A percentile compares a stretch with the other conserved stretches of the same genome.
Conservation (phyloP, 1,284 basidiomycete species). For the Boletus sp. region DNA sequence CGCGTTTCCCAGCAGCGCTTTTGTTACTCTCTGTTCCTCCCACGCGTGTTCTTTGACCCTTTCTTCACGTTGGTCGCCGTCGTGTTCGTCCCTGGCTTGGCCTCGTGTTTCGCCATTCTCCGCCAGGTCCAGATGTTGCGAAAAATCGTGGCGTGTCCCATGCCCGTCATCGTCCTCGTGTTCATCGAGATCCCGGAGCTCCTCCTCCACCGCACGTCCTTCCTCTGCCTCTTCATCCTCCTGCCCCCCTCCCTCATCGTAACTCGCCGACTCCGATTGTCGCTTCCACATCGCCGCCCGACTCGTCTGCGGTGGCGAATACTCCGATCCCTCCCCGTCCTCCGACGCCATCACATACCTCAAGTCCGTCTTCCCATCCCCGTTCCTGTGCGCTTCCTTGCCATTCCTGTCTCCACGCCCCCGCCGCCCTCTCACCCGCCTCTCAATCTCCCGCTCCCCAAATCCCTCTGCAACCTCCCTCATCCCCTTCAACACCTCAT, state of each 20-base stretch:
- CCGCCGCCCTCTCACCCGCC: background rate
- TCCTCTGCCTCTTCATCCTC: constrained; percentile 10
- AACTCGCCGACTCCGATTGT: constrained; percentile 4
- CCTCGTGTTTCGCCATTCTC: background rate
- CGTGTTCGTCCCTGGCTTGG: background rate
- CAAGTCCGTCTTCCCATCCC: background rate
- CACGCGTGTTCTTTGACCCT: background rate
- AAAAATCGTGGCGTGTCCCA: constrained; percentile 16
- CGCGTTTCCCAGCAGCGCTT: background rate
- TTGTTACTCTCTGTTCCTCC: background rate
- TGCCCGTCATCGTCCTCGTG: background rate
- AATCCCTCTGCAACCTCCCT: constrained; percentile 24
- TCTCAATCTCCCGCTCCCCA: constrained; percentile 18
- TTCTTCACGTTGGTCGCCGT: no score
- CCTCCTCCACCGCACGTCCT: constrained; percentile 16
- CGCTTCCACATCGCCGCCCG: constrained; percentile 29
- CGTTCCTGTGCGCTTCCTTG: background rate
- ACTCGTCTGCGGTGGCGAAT: constrained; percentile 30
- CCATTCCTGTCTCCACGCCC: background rate
- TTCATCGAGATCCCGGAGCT: constrained; percentile 1
- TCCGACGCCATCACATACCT: constrained; percentile 17
- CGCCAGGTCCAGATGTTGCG: background rate
- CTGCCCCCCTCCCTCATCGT: background rate
- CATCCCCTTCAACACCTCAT: constrained; percentile 29
- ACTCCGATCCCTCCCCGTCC: constrained; percentile 23